Conservation (phyloP, 805 yeast species). For the Sugiyamaella smithiae region DNA sequence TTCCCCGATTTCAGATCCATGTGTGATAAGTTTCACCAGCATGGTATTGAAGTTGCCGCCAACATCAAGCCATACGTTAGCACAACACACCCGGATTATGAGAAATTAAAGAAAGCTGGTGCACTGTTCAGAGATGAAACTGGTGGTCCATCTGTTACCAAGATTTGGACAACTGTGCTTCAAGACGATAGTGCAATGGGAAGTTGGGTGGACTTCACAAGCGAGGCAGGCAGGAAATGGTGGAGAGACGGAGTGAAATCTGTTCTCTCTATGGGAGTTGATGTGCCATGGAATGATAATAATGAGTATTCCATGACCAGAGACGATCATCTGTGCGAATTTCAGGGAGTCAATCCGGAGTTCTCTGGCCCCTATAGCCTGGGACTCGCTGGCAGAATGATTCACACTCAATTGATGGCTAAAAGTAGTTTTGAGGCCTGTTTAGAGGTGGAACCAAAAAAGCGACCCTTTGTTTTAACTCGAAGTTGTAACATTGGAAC, state of each 20-base stretch:
- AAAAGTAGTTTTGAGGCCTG: constrained; percentile 5
- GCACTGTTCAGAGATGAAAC: constrained; percentile 5
- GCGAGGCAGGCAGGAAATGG: constrained; percentile 4
- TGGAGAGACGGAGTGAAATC: constrained; percentile 4
- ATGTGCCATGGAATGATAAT: constrained; percentile 7
- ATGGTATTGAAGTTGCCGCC: neutral
- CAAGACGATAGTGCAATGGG: constrained; percentile 3
- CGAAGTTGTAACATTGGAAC: constrained; percentile 8
- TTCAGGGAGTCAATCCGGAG: constrained; percentile 6
- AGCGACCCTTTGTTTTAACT: constrained; percentile 5
- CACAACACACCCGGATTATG: constrained; percentile 9
- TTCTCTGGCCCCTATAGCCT: neutral
- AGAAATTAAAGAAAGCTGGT: neutral
- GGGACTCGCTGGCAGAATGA: constrained; percentile 6
- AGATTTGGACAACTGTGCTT: constrained; percentile 2
- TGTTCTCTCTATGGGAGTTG: constrained; percentile 2
- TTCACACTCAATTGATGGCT: constrained; percentile 6
- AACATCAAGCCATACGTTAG: constrained; percentile 12
- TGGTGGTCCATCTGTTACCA: neutral
- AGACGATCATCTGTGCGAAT: constrained; percentile 6
- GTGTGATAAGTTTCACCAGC: neutral
- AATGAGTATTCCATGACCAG: constrained; percentile 3
- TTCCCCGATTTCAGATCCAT: constrained; percentile 10
- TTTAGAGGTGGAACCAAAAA: neutral
- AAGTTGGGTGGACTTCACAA: constrained; percentile 6